Percentiles rank a stretch among this genome's conserved stretches.
Evolutionary conservation across 2,329 filamentous ascomycete species (phyloP).

Genomic region (Aureobasidium zeae): DNA sequence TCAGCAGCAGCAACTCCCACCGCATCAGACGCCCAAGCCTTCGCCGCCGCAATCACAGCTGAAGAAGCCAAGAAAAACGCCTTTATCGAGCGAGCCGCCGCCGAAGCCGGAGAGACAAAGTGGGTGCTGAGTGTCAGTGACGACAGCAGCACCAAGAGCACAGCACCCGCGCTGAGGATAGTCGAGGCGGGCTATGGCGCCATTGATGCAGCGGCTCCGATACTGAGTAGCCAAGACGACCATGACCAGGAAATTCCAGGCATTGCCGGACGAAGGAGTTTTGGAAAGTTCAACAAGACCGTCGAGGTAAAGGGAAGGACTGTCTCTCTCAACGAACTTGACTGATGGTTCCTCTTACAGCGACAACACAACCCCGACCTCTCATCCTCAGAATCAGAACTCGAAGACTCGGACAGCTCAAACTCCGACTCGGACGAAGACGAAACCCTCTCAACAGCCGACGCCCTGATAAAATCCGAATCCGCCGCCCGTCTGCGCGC

Average conservation of each 20-base stretch:
- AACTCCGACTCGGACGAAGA: conserved; percentile 35
- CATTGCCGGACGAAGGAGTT: conserved; percentile 39
- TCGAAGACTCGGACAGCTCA: conserved; percentile 25
- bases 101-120: conserved; percentile 58
- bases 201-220: conserved; percentile 32
- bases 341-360: conserved; percentile 22
- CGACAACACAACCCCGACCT: conserved; percentile 33
- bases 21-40: conserved; percentile 52
- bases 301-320: conserved; percentile 30
- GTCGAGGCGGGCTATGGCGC: conserved; percentile 52
- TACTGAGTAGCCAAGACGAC: conserved; percentile 21
- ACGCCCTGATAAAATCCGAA: conserved; percentile 38
- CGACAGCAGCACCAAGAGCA: conserved; percentile 28
- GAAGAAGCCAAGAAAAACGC: conserved; percentile 54
- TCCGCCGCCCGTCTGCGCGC: conserved; percentile 35
- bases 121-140: conserved; percentile 60
- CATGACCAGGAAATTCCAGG: conserved; percentile 24
- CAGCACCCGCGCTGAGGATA: conserved; percentile 40
- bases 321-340: background rate
- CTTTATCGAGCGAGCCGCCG: conserved; percentile 50
- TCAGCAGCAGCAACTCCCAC: conserved; percentile 28
- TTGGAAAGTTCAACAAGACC: conserved; percentile 39
- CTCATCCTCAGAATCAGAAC: conserved; percentile 25
- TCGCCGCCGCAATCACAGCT: conserved; percentile 55
- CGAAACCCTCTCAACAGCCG: conserved; percentile 25